These are phyloP conservation scores for Pleodorina starrii DNA, from an alignment of 139 green algal species.

Conservation along the genomic window DNA sequence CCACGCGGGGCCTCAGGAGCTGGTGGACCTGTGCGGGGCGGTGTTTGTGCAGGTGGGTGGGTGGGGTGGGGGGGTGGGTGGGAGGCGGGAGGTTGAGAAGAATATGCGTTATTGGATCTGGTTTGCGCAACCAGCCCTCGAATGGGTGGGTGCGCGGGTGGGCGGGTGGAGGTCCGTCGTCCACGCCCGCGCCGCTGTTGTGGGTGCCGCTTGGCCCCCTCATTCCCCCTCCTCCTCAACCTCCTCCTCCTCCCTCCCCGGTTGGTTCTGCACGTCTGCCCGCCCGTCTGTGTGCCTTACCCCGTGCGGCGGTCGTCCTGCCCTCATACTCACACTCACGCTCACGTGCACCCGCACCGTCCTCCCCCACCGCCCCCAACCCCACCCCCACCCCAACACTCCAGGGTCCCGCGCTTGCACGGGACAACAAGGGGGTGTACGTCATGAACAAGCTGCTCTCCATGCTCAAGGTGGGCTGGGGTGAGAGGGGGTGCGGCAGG, in stretches of 20 bases:
- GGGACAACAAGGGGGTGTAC: slow-evolving; percentile 59
- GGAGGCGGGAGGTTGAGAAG: not conserved
- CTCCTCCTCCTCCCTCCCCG: too few species aligned
- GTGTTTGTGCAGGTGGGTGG: slow-evolving; percentile 33
- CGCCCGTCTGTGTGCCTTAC: too few species aligned
- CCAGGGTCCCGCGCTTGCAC: slow-evolving; percentile 25
- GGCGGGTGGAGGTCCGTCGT: not conserved
- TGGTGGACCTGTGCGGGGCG: slow-evolving; percentile 27
- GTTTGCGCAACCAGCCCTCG: too few species aligned
- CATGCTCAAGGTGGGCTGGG: not conserved
- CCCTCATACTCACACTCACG: too few species aligned
- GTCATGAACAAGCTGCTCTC: slow-evolving; percentile 39
- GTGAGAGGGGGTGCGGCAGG: not conserved
- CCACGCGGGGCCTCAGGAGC: slow-evolving; percentile 21
- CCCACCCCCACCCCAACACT: not conserved
- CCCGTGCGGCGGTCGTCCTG: too few species aligned
- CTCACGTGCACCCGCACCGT: too few species aligned
- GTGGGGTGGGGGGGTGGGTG: not conserved
- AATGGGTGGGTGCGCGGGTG: not conserved
- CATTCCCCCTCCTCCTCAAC: too few species aligned
- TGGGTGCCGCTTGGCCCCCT: too few species aligned
- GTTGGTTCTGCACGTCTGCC: too few species aligned
- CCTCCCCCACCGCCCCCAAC: not conserved
- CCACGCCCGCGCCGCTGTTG: too few species aligned
- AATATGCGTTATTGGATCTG: too few species aligned